Percentiles rank a stretch among this genome's conserved stretches.
These are phyloP conservation scores for Paramecium caudatum DNA, from an alignment of 73 alveolate genomes.

Conservation along the genomic window DNA sequence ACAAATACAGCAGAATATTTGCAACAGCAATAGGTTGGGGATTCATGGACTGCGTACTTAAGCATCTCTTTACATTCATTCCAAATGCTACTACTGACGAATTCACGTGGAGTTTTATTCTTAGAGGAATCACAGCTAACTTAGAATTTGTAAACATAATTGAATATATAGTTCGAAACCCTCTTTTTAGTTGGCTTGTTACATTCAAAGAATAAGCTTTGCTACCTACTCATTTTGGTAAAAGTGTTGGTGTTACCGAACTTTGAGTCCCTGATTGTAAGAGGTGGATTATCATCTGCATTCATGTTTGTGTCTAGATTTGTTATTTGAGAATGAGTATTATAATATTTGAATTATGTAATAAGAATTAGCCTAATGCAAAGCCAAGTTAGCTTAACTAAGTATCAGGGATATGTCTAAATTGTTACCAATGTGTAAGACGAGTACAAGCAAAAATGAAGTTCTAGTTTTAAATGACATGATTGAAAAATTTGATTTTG, in stretches of 20 bases:
- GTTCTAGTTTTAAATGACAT: conserved; percentile 19
- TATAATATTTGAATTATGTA: conserved; percentile 25
- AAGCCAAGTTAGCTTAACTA: conserved; percentile 25
- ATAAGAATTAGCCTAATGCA: conserved; percentile 65
- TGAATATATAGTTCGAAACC: conserved; percentile 52
- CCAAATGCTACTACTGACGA: conserved; percentile 77
- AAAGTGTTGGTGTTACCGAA: conserved; percentile 14
- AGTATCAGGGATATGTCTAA: conserved; percentile 38
- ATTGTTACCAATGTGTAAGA: conserved; percentile 26
- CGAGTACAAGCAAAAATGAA: conserved; percentile 41
- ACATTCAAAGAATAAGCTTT: background rate
- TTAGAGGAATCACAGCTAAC: conserved; percentile 75
- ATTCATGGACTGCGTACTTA: conserved; percentile 55
- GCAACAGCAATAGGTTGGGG: conserved; percentile 79
- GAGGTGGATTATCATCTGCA: conserved; percentile 5
- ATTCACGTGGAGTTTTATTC: conserved; percentile 75
- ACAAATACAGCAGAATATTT: conserved; percentile 63
- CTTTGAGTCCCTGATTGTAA: background rate
- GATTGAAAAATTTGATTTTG: conserved; percentile 63
- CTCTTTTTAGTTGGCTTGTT: conserved; percentile 12
- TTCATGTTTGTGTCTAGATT: conserved; percentile 54
- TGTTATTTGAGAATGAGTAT: background rate
- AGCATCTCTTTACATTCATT: conserved; percentile 65
- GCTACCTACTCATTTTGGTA: background rate
- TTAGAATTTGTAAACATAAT: conserved; percentile 49